phyloP scores from a whole-genome alignment of 73 alveolate genomes.

The Tetrahymena elliotti region DNA sequence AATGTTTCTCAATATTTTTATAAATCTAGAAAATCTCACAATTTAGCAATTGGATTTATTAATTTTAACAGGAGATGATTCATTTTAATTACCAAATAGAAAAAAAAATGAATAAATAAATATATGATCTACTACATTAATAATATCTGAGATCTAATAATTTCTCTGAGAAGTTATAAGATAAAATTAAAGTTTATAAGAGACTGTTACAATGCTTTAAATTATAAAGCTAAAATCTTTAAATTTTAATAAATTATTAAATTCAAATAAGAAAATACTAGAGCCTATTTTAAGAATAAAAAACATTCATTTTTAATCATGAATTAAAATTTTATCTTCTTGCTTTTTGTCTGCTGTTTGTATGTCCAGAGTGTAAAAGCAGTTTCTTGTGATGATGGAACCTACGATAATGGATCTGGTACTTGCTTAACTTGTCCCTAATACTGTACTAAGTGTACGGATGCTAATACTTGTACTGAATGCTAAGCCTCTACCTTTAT shows the following conservation, averaged over 20 bases:
- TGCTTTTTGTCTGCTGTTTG: background rate
- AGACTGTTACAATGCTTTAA: background rate
- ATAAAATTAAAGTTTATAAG: no score
- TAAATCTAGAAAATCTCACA: no score
- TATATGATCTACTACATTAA: background rate
- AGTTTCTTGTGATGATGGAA: background rate
- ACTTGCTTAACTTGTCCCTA: background rate
- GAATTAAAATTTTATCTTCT: background rate
- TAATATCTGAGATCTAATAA: background rate
- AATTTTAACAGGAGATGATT: background rate
- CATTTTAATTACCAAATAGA: background rate
- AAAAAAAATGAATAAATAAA: background rate
- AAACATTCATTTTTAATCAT: no score
- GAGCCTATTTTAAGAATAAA: no score
- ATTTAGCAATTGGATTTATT: background rate
- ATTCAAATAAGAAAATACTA: no score
- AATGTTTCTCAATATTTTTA: no score
- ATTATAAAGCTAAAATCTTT: no score
- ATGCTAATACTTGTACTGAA: background rate
- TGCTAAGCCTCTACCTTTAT: background rate
- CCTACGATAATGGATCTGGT: background rate
- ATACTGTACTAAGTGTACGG: background rate
- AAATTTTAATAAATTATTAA: no score
- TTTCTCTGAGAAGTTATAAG: background rate
- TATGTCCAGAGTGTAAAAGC: background rate